phyloP scores from a whole-genome alignment of 2,329 filamentous ascomycete genomes.

The Fusarium sp. region DNA sequence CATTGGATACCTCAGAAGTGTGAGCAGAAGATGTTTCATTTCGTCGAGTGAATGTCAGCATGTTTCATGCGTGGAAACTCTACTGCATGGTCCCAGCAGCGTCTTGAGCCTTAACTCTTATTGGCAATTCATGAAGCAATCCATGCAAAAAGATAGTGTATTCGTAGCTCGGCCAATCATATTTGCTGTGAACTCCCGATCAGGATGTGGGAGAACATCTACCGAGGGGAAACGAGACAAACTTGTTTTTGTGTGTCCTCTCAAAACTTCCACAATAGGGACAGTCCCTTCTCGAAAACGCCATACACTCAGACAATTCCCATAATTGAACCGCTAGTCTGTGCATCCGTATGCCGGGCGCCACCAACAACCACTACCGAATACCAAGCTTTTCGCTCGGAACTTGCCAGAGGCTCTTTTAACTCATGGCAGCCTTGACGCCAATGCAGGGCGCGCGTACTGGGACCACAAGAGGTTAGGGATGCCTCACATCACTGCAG shows the following conservation, averaged over 20 bases:
- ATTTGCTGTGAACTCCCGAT: neutral
- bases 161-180: conserved; percentile 15
- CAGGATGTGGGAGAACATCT: conserved; percentile 11
- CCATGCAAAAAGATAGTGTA: conserved; percentile 5
- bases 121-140: conserved; percentile 15
- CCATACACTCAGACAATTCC: neutral
- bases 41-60: neutral
- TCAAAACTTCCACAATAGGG: conserved; percentile 20
- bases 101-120: conserved; percentile 9
- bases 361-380: conserved; percentile 28
- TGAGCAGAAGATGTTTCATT: neutral
- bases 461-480: conserved; percentile 7
- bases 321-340: neutral
- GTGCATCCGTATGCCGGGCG: conserved; percentile 9
- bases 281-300: conserved; percentile 15
- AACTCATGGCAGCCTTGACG: neutral
- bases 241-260: conserved; percentile 1
- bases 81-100: neutral
- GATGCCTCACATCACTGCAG: neutral
- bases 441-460: conserved; percentile 1
- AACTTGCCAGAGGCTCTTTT: conserved; percentile 15
- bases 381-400: conserved; percentile 29
- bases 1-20: neutral
- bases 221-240: neutral
- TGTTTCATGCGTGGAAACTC: neutral